phyloP scores from a whole-genome alignment of 768 basidiomycete species.

The Phallus indusiatus region DNA sequence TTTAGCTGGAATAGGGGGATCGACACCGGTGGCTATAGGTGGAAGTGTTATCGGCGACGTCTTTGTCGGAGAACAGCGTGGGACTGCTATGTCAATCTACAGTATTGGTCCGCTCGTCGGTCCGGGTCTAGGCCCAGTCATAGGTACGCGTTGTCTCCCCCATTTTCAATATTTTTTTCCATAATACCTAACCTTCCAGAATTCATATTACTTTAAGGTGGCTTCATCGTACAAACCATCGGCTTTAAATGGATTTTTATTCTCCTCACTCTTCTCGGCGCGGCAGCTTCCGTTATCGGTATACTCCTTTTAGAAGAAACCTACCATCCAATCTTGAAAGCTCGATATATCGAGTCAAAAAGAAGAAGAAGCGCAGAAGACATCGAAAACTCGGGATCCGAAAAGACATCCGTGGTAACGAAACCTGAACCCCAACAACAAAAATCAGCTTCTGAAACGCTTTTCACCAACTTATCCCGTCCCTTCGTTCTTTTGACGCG shows the following conservation, averaged over 20 bases:
- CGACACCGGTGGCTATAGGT: conserved; percentile 13
- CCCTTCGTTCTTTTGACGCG: conserved; percentile 13
- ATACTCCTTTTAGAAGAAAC: conserved; percentile 18
- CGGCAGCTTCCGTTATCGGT: conserved; percentile 9
- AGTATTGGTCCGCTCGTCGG: conserved; percentile 15
- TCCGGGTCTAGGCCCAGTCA: conserved; percentile 8
- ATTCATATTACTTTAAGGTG: conserved; percentile 8
- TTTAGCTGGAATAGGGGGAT: conserved; percentile 15
- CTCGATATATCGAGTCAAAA: not conserved
- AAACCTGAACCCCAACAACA: conserved; percentile 1
- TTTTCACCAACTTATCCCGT: conserved; percentile 11
- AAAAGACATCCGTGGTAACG: not conserved
- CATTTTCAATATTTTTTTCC: not conserved
- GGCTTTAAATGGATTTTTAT: conserved; percentile 14
- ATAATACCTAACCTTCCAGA: not conserved
- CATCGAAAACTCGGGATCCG: conserved; percentile 9
- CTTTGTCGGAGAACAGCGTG: conserved; percentile 11
- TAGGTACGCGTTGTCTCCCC: conserved; percentile 24
- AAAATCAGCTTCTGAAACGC: conserved; percentile 9
- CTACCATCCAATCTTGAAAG: conserved; percentile 18
- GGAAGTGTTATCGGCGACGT: conserved; percentile 13
- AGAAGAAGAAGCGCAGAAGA: conserved; percentile 9
- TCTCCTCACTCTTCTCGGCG: conserved; percentile 13
- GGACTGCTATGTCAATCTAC: conserved; percentile 14
- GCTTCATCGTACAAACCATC: conserved; percentile 11